Percentiles rank a stretch among this genome's conserved stretches.
These are phyloP conservation scores for Zoysia matrella DNA, from an alignment of 202 grass and related monocot genomes.

Conservation along the genomic window DNA sequence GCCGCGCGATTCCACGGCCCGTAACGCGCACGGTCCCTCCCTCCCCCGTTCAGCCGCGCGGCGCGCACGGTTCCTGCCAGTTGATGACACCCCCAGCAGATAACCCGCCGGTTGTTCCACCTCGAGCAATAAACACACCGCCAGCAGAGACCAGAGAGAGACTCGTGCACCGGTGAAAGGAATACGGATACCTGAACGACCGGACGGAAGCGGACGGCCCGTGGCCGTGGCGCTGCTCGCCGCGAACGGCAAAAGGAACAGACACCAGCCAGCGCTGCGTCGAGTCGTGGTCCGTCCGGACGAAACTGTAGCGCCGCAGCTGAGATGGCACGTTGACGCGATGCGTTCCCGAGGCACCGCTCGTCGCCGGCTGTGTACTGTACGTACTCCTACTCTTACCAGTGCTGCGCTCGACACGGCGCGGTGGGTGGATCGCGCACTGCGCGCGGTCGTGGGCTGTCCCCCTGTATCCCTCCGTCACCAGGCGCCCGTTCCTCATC, in stretches of 20 bases:
- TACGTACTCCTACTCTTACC: no score
- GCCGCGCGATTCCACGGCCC: background rate
- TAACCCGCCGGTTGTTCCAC: no score
- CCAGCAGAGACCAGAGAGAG: no score
- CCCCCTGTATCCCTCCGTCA: background rate
- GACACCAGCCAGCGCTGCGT: no score
- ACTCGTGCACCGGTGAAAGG: no score
- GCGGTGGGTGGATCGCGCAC: background rate
- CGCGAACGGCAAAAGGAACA: background rate
- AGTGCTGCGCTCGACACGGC: no score
- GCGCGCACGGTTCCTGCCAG: background rate
- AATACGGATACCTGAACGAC: background rate
- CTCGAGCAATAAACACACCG: background rate
- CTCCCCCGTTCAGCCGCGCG: no score
- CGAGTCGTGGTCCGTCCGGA: no score
- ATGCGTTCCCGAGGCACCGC: no score
- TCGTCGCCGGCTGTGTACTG: no score
- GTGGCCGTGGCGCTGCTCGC: background rate
- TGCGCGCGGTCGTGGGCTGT: background rate
- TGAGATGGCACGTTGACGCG: constrained; percentile 1
- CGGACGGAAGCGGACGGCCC: background rate
- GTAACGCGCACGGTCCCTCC: background rate
- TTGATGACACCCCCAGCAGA: background rate
- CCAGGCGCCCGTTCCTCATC: constrained; percentile 1
- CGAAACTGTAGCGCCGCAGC: background rate